These are phyloP conservation scores for Bertia moriformis DNA, from an alignment of 2,329 filamentous ascomycete species.

Conservation along the genomic window DNA sequence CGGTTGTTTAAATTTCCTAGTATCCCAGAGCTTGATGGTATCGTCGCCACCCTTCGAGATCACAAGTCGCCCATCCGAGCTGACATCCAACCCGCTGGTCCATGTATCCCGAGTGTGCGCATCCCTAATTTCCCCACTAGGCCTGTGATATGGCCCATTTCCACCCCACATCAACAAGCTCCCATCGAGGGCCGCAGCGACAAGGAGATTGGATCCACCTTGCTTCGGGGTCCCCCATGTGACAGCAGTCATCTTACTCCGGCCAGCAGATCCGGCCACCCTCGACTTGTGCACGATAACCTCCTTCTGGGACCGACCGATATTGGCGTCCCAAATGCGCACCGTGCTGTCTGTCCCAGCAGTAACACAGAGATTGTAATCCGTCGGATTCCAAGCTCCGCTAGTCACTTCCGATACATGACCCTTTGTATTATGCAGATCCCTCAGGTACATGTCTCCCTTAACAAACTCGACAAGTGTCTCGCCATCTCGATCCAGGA, in stretches of 20 bases:
- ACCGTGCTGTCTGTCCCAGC: constrained; percentile 54
- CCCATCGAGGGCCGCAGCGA: constrained; percentile 47
- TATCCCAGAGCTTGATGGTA: constrained; percentile 58
- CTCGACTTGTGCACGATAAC: constrained; percentile 57
- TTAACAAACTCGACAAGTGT: constrained; percentile 47
- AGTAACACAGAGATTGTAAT: constrained; percentile 45
- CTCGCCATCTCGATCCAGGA: constrained; percentile 52
- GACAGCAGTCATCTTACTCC: constrained; percentile 52
- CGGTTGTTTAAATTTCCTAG: constrained; percentile 52
- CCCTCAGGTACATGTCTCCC: constrained; percentile 56
- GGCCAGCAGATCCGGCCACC: constrained; percentile 41
- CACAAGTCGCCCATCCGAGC: constrained; percentile 45
- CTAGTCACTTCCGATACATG: constrained; percentile 51
- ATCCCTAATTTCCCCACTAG: constrained; percentile 43
- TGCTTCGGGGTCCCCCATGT: constrained; percentile 45
- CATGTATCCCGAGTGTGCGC: constrained; percentile 46
- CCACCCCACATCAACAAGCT: constrained; percentile 52
- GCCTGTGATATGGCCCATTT: constrained; percentile 46
- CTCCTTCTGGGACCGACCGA: constrained; percentile 45
- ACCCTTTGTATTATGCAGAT: constrained; percentile 57
- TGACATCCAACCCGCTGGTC: constrained; percentile 53
- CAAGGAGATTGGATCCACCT: constrained; percentile 40
- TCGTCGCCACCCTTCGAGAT: constrained; percentile 47
- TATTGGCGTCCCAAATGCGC: constrained; percentile 55
- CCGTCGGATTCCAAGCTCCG: constrained; percentile 47